Conservation (phyloP, 495 filamentous ascomycete species). For the Penicillium cinerascens region DNA sequence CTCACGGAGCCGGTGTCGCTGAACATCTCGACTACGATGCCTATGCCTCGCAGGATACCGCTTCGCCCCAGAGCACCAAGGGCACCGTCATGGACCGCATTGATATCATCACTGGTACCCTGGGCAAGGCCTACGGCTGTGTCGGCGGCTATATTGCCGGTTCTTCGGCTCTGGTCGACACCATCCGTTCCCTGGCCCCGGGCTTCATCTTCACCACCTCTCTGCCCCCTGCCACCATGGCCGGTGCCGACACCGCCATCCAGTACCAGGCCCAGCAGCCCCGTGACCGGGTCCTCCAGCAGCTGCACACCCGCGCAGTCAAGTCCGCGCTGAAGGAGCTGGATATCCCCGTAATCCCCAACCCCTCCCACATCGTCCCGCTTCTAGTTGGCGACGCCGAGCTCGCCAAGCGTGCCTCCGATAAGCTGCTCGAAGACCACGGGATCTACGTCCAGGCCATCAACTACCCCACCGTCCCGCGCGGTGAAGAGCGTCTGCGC, state of each 20-base stretch:
- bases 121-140: conserved; percentile 97
- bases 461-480: conserved; percentile 97
- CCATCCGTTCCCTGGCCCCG: conserved; percentile 91
- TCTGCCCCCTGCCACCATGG: conserved; percentile 94
- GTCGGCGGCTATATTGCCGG: conserved; percentile 97
- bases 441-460: conserved; percentile 97
- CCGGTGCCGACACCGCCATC: conserved; percentile 86
- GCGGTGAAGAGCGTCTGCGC: conserved; percentile 90
- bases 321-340: conserved; percentile 71
- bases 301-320: conserved; percentile 90
- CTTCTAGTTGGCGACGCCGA: conserved; percentile 92
- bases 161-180: conserved; percentile 83
- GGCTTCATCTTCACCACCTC: conserved; percentile 99
- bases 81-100: conserved; percentile 93
- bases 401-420: conserved; percentile 84
- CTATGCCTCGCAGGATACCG: conserved; percentile 53
- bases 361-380: conserved; percentile 93
- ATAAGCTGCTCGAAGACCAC: conserved; percentile 81
- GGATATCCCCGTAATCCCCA: conserved; percentile 97
- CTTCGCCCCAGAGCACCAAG: conserved; percentile 54
- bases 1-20: conserved; percentile 91
- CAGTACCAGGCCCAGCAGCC: conserved; percentile 81
- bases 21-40: conserved; percentile 91
- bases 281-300: conserved; percentile 84
- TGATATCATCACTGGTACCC: conserved; percentile 95